phyloP scores from a whole-genome alignment of 2,329 filamentous ascomycete genomes.

The Colletotrichum shisoi region DNA sequence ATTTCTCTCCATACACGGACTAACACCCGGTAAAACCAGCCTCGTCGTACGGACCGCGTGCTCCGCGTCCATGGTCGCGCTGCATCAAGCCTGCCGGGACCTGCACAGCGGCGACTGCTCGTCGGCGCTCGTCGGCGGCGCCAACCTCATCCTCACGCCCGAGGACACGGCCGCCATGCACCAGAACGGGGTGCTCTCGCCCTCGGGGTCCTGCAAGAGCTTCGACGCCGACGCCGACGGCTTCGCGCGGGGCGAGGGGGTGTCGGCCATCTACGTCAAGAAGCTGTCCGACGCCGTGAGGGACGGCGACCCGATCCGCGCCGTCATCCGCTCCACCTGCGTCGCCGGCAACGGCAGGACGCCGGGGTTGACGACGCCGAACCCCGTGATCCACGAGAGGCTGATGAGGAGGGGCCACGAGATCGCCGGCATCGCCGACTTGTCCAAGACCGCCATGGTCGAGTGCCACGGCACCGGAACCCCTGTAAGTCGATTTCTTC shows the following conservation, averaged over 20 bases:
- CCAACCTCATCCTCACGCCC: conserved; percentile 50
- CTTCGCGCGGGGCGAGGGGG: conserved; percentile 60
- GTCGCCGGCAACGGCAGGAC: conserved; percentile 55
- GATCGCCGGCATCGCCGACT: conserved; percentile 43
- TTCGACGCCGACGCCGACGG: conserved; percentile 59
- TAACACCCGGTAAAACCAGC: conserved; percentile 26
- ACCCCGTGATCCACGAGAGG: conserved; percentile 44
- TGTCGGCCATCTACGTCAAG: conserved; percentile 57
- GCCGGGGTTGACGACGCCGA: conserved; percentile 53
- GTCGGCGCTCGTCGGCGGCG: conserved; percentile 49
- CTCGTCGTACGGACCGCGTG: conserved; percentile 52
- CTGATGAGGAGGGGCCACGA: conserved; percentile 52
- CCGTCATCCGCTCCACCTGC: conserved; percentile 50
- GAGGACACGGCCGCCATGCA: conserved; percentile 45
- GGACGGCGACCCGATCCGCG: conserved; percentile 55
- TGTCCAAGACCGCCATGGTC: conserved; percentile 46
- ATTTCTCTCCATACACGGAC: not conserved
- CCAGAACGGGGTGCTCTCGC: conserved; percentile 50
- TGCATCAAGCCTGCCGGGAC: conserved; percentile 51
- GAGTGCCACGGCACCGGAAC: conserved; percentile 55
- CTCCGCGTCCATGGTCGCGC: conserved; percentile 49
- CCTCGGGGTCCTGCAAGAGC: conserved; percentile 46
- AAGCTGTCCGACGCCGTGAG: conserved; percentile 55
- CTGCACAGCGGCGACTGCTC: conserved; percentile 43
- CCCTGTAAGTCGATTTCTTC: conserved; percentile 47